A percentile compares a stretch with the other conserved stretches of the same genome.
phyloP scores from a whole-genome alignment of 2,329 filamentous ascomycete species.

The Diaporthe amygdali region DNA sequence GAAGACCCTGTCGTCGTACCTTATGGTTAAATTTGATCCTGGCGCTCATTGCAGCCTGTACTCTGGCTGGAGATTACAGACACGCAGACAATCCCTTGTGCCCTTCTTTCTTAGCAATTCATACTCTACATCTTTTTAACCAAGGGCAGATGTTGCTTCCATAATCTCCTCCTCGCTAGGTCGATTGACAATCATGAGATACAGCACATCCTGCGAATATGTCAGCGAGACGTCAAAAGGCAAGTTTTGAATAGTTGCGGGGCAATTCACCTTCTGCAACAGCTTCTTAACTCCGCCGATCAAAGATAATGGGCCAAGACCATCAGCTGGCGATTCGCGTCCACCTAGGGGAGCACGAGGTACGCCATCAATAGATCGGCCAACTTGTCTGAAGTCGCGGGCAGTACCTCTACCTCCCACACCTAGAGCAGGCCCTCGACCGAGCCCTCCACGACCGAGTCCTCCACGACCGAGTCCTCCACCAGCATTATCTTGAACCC shows the following conservation, averaged over 20 bases:
- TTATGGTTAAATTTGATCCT: no score
- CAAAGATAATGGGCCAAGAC: slow-evolving; percentile 5
- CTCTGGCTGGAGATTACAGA: not conserved
- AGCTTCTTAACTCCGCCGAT: slow-evolving; percentile 24
- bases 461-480: not conserved
- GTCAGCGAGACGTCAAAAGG: not conserved
- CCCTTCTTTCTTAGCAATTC: not conserved
- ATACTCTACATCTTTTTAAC: not conserved
- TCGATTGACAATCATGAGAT: slow-evolving; percentile 25
- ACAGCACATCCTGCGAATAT: slow-evolving; percentile 22
- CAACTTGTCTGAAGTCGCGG: not conserved
- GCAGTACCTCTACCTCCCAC: not conserved
- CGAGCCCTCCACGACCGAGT: not conserved
- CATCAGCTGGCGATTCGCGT: not conserved
- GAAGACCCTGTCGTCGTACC: no score
- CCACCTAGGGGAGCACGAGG: not conserved
- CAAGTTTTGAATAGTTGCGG: not conserved
- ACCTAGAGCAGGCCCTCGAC: not conserved
- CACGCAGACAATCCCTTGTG: not conserved
- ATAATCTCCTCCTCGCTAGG: slow-evolving; percentile 20
- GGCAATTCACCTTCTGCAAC: slow-evolving; percentile 17
- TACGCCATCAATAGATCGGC: not conserved
- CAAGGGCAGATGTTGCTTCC: not conserved
- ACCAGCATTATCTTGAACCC: not conserved
- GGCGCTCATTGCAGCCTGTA: not conserved